Conservation (phyloP, 306 rosid species). For the Cicer judaicum region DNA sequence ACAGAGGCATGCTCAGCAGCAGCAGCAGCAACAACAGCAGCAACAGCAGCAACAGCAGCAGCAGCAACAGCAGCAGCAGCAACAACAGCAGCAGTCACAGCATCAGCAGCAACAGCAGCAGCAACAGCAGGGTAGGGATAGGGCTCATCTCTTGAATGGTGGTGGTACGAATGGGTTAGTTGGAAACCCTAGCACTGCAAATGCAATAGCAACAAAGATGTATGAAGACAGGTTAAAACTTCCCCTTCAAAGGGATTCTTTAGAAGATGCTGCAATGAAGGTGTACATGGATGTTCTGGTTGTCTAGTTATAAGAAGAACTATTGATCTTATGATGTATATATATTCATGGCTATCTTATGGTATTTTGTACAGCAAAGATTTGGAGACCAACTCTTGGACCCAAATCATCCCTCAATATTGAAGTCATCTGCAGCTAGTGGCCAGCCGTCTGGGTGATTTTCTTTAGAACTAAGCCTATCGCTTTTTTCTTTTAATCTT, state of each 20-base stretch:
- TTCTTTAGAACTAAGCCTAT: constrained; percentile 33
- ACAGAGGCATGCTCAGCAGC: constrained; percentile 82
- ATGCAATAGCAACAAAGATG: constrained; percentile 93
- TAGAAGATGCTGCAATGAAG: constrained; percentile 92
- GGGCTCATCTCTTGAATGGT: constrained; percentile 87
- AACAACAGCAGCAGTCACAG: constrained; percentile 62
- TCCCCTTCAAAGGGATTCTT: constrained; percentile 91
- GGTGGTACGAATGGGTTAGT: constrained; percentile 78
- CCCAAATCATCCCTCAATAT: constrained; percentile 76
- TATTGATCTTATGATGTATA: constrained; percentile 26
- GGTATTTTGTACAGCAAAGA: constrained; percentile 71
- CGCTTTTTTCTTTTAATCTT: constrained; percentile 24
- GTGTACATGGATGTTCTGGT: constrained; percentile 57
- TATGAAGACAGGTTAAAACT: constrained; percentile 87
- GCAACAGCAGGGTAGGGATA: constrained; percentile 89
- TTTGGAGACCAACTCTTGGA: constrained; percentile 91
- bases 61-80: constrained; percentile 56
- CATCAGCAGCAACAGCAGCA: constrained; percentile 56
- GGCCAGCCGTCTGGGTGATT: constrained; percentile 93
- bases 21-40: constrained; percentile 69
- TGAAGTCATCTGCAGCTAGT: constrained; percentile 86
- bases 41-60: constrained; percentile 65
- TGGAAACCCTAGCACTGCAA: constrained; percentile 88
- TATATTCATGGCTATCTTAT: constrained; percentile 38
- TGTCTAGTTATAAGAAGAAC: constrained; percentile 35